phyloP scores from a whole-genome alignment of 768 basidiomycete genomes.

The Mycena galopus region DNA sequence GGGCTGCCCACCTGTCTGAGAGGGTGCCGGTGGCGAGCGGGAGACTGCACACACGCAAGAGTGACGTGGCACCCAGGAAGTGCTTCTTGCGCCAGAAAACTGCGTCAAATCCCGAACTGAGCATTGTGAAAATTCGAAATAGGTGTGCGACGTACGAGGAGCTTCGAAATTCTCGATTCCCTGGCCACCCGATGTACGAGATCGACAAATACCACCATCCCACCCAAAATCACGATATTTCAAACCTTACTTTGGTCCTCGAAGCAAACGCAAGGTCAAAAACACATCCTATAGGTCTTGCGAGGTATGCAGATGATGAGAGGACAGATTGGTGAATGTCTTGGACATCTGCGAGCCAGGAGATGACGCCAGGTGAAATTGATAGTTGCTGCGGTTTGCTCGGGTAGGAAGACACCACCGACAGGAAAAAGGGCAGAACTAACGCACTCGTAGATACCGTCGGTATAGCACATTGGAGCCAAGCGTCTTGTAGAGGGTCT shows the following conservation, averaged over 20 bases:
- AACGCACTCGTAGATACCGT: background rate
- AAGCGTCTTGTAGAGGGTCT: background rate
- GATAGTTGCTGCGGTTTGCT: too few species aligned
- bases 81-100: too few species aligned
- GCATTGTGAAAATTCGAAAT: too few species aligned
- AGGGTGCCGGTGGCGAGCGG: too few species aligned
- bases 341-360: background rate
- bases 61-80: background rate
- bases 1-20: too few species aligned
- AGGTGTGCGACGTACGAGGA: background rate
- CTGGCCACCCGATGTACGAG: too few species aligned
- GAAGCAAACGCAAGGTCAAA: background rate
- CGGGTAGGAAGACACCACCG: background rate
- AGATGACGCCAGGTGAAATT: too few species aligned
- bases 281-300: background rate
- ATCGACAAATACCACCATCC: too few species aligned
- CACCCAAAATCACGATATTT: too few species aligned
- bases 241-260: background rate
- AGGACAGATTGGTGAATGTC: background rate
- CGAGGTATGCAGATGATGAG: background rate
- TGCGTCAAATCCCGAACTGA: too few species aligned
- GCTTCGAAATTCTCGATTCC: too few species aligned
- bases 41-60: background rate
- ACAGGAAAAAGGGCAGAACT: background rate
- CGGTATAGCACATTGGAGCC: background rate